These are phyloP conservation scores for Candida parachauliodes DNA, from an alignment of 805 yeast species.

Conservation along the genomic window DNA sequence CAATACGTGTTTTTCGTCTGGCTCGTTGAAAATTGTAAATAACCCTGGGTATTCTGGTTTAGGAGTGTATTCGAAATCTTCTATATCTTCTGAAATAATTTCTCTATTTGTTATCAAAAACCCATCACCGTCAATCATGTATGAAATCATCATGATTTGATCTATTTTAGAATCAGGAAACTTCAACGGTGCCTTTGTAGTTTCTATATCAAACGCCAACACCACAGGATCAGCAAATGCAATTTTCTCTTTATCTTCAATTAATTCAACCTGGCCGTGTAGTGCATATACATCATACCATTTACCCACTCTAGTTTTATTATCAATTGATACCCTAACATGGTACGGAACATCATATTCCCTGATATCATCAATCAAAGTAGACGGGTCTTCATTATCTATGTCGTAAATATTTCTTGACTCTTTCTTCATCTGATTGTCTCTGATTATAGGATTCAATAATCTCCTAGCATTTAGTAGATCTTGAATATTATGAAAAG, in stretches of 20 bases:
- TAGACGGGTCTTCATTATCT: conserved; percentile 43
- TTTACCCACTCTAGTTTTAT: conserved; percentile 83
- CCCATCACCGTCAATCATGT: conserved; percentile 98
- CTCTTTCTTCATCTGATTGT: conserved; percentile 59
- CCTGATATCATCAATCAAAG: conserved; percentile 71
- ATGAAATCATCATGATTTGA: conserved; percentile 97
- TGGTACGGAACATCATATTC: conserved; percentile 98
- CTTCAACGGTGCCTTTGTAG: conserved; percentile 92
- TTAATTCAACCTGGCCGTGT: conserved; percentile 50
- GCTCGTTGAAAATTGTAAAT: conserved; percentile 87
- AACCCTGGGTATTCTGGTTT: conserved; percentile 91
- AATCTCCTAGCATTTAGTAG: conserved; percentile 69
- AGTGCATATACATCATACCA: conserved; percentile 83
- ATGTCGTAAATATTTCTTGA: conserved; percentile 65
- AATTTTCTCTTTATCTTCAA: conserved; percentile 66
- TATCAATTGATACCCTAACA: conserved; percentile 93
- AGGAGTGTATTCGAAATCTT: conserved; percentile 96
- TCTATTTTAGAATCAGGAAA: conserved; percentile 91
- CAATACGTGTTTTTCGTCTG: conserved; percentile 72
- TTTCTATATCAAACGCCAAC: conserved; percentile 94
- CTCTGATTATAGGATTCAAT: conserved; percentile 65
- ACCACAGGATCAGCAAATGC: conserved; percentile 98
- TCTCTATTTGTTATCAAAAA: conserved; percentile 90
- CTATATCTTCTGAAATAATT: conserved; percentile 90
- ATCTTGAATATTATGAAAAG: conserved; percentile 73